These are phyloP conservation scores for Lactarius trivialis DNA, from an alignment of 768 basidiomycete genomes.

Conservation along the genomic window DNA sequence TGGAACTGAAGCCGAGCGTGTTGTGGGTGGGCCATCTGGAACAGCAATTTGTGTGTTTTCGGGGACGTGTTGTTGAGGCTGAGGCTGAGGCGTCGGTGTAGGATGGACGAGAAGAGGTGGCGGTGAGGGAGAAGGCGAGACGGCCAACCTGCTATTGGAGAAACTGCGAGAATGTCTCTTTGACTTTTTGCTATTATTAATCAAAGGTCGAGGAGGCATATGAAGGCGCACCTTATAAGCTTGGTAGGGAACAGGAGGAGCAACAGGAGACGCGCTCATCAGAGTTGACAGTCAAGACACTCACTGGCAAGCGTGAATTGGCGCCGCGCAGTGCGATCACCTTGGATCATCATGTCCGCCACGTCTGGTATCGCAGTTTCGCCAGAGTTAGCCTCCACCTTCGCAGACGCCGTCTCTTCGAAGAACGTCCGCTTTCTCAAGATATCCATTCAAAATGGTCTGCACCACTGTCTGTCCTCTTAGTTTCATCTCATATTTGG, in stretches of 20 bases:
- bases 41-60: neutral
- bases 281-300: constrained; percentile 9
- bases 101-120: constrained; percentile 1
- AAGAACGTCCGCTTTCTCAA: constrained; percentile 64
- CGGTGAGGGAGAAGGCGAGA: constrained; percentile 19
- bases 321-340: neutral
- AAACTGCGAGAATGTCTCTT: constrained; percentile 41
- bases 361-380: constrained; percentile 66
- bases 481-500: constrained; percentile 27
- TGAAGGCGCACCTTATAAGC: constrained; percentile 38
- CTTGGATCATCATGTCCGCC: constrained; percentile 50
- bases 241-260: constrained; percentile 41
- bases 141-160: constrained; percentile 28
- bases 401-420: constrained; percentile 51
- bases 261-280: constrained; percentile 29
- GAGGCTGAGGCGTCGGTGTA: neutral
- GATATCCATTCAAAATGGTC: constrained; percentile 71
- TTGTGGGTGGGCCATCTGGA: neutral
- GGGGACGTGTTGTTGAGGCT: neutral
- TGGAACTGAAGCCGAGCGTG: neutral
- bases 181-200: constrained; percentile 29
- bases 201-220: neutral
- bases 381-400: constrained; percentile 47
- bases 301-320: neutral
- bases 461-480: constrained; percentile 25